Base-by-base conservation (phyloP, 768 basidiomycete genomes). In the Astraeus odoratus region DNA sequence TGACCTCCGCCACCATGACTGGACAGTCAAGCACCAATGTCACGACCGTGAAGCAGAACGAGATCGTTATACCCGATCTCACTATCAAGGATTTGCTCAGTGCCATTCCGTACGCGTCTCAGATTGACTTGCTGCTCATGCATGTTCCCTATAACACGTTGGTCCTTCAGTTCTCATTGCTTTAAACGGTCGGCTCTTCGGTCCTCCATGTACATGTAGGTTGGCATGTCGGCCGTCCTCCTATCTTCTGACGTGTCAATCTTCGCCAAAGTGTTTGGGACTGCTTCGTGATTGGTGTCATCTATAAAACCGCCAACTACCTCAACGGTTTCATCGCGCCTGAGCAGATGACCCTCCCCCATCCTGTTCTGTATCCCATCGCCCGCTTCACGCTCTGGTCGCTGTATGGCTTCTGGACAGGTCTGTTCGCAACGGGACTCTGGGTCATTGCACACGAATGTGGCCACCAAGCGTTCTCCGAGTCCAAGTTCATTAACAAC, bases 381-480 rank as follows among this genome's bases (percentile, higher is more conserved):
- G 78, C 78, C 34, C 73, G 79, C 33, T 65, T 87, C 53, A 70
- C 79, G 1, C 55, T 92, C 25, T 94, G 90, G 90, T 71, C 83
- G 2, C 52, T 87, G 34, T 95, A 95, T 65, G 74, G 81, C 24
- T 86, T 95, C 68, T 77, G 76, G 59, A 68, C 83, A 5, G 93
- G 95, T 44, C 78, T 95, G 24, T 86, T 92, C 49, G 83, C 75
- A 4, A 97, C 94, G 16, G 95, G 95, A 48, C 71, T 97, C 42
- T 97, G 95, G 95, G 85, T 93, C 52, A 71, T 95, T 48, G 93
- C 84, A 37, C 92, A 95, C 60, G 93, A 97, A 67, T 93, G 90
- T 55, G 95, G 95, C 24, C 95, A 99, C 65, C 92, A 95, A 64
- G 87, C 89, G 0, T 99, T 91, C 73, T 97, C 93, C 1, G 83